Percentiles rank a stretch among this genome's conserved stretches.
Conservation (phyloP, 1,139 yeast species). For the Taiozyma sp. region DNA sequence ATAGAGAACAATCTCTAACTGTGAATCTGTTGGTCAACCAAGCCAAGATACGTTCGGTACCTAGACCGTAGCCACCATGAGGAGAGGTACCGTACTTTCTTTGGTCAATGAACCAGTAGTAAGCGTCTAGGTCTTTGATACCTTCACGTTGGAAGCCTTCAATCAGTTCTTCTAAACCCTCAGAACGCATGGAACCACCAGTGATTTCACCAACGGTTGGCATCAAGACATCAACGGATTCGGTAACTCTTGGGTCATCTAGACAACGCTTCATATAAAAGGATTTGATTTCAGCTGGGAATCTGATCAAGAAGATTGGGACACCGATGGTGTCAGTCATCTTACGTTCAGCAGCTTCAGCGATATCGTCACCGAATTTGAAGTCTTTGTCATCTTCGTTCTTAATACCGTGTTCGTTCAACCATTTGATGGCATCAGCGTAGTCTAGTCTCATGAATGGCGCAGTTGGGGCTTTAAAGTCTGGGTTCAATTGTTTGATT, state of each 20-base stretch:
- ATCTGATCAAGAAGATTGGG: constrained; percentile 86
- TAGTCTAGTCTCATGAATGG: constrained; percentile 94
- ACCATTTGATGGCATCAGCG: constrained; percentile 90
- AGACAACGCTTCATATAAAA: constrained; percentile 94
- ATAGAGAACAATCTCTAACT: constrained; percentile 94
- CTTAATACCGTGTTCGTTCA: constrained; percentile 88
- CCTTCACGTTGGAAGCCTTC: constrained; percentile 93
- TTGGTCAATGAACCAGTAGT: constrained; percentile 96
- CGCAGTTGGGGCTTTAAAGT: constrained; percentile 69
- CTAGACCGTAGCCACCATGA: constrained; percentile 98
- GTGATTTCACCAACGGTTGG: constrained; percentile 98
- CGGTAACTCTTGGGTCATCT: constrained; percentile 93
- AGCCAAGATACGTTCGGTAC: constrained; percentile 96
- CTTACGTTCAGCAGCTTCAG: constrained; percentile 98
- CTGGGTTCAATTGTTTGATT: constrained; percentile 88
- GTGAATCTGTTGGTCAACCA: constrained; percentile 98
- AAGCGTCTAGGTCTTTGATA: constrained; percentile 64
- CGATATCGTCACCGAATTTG: constrained; percentile 97
- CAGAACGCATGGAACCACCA: constrained; percentile 98
- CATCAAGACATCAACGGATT: constrained; percentile 96
- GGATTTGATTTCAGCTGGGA: constrained; percentile 97
- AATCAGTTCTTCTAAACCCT: constrained; percentile 71
- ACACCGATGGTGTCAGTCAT: constrained; percentile 94
- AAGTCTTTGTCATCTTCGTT: constrained; percentile 93
- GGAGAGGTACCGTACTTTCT: constrained; percentile 97